Percentiles rank a stretch among this genome's conserved stretches.
Evolutionary conservation across 768 basidiomycete species (phyloP).

Genomic region (Kwoniella dendrophila): DNA sequence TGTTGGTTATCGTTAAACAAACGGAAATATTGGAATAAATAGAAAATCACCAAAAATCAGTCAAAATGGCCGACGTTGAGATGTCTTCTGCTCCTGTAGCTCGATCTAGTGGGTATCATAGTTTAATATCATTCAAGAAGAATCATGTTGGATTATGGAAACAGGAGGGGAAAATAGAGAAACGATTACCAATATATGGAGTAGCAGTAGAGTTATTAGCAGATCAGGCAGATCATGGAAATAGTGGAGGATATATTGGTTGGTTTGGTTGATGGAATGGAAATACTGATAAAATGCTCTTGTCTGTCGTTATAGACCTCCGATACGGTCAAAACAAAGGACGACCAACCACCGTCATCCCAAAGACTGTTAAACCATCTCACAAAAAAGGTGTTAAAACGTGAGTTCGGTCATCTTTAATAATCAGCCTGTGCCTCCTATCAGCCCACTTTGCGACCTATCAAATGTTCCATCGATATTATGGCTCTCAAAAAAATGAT

Average conservation of each 20-base stretch:
- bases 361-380: constrained; percentile 73
- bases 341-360: constrained; percentile 81
- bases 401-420: no score
- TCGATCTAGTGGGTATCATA: constrained; percentile 47
- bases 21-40: background rate
- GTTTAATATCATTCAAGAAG: background rate
- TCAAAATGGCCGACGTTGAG: constrained; percentile 54
- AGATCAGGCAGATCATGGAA: no score
- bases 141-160: background rate
- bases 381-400: constrained; percentile 91
- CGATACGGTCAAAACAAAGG: constrained; percentile 85
- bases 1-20: no score
- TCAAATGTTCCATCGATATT: no score
- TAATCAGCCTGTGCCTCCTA: background rate
- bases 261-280: no score
- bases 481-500: no score
- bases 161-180: no score
- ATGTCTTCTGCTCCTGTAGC: constrained; percentile 46
- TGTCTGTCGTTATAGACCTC: constrained; percentile 63
- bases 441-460: background rate
- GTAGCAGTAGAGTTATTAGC: no score
- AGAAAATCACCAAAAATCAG: constrained; percentile 18
- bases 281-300: constrained; percentile 15
- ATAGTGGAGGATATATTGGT: no score
- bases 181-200: no score